Evolutionary conservation across 129 eudicot genomes (phyloP), one percentile per base, ranked within the genome.

Genomic region (Arctium minus): DNA sequence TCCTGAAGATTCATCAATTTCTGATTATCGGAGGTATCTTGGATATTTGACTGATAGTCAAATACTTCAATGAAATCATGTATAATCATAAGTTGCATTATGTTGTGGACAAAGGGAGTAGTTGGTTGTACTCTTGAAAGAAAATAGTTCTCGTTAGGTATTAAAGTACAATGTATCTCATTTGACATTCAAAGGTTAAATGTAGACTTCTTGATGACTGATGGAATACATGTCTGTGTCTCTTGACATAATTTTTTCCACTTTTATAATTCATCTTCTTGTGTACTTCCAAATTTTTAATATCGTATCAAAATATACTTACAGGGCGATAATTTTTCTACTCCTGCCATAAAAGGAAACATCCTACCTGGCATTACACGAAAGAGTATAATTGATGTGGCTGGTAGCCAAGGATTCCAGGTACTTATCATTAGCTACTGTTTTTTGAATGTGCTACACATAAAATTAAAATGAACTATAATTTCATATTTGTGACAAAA

Each of bases 351-450:
- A 50, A 87, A 85, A 85, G 97, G 97, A 69, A 92, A 94, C 74
- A 92, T 92, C 81, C 89, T 92, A 35, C 94, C 97, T 42, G 97
- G 97, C 69, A 92, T 92, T 70, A 92, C 97, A 2, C 75, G 97
- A 50, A 92, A 92, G 87, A 92, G 97, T 77, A 88, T 92, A 76
- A 89, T 92, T 29, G 94, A 92, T 78, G 92, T 90, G 64, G 97
- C 92, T 44, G 71, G 83, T 50, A 86, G 83, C 74, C 94, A 82
- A 74, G 97, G 97, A 80, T 92, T 78, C 76, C 87, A 88, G 97
- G 97, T 92, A 90, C 30, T 50, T 40, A 6, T 42, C n/a, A 30
- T 18, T 74, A 2, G 30, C 32, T 74, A 17, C 2, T 56, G 18
- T 44, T 72, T 39, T 1, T 29, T 53, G 50, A 44, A 53, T n/a